These are phyloP conservation scores for Triticum urartu DNA, from an alignment of 176 grass and related monocot species.

Conservation along the genomic window DNA sequence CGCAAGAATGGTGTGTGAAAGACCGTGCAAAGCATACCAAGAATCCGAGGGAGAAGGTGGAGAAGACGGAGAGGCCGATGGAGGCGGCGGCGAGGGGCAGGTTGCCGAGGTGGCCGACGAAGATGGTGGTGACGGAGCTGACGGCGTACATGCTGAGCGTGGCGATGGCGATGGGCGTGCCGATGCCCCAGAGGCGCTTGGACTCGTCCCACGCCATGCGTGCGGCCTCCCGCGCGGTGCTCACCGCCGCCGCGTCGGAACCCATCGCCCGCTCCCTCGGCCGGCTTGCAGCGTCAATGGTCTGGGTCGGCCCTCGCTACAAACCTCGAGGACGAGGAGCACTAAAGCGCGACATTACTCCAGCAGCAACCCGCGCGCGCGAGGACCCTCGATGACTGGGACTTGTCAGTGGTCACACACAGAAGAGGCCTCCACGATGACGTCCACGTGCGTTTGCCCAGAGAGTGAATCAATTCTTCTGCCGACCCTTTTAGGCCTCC, in stretches of 20 bases:
- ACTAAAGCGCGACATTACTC: too few species aligned
- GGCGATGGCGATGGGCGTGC: constrained; percentile 52
- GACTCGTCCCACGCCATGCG: constrained; percentile 39
- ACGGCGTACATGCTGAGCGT: constrained; percentile 41
- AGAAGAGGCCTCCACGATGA: too few species aligned
- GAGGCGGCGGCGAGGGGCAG: constrained; percentile 53
- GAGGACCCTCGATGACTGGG: too few species aligned
- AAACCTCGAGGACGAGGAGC: too few species aligned
- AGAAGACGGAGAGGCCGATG: constrained; percentile 57
- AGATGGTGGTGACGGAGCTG: constrained; percentile 53
- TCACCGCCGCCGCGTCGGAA: background rate
- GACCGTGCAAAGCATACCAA: constrained; percentile 9
- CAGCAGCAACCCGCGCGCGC: too few species aligned
- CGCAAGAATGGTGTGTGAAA: background rate
- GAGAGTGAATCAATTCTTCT: too few species aligned
- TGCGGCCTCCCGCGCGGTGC: background rate
- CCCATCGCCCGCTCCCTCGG: background rate
- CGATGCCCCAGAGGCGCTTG: constrained; percentile 57
- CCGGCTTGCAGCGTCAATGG: background rate
- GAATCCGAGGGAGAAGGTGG: constrained; percentile 62
- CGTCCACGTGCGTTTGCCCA: too few species aligned
- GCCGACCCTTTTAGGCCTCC: too few species aligned
- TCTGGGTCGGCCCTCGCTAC: too few species aligned
- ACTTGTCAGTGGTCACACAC: too few species aligned
- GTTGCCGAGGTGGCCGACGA: constrained; percentile 71